Evolutionary conservation across 352 stramenopile genomes (phyloP), one percentile per base, ranked within the genome.

Genomic region (Thalassiosira oceanica): DNA sequence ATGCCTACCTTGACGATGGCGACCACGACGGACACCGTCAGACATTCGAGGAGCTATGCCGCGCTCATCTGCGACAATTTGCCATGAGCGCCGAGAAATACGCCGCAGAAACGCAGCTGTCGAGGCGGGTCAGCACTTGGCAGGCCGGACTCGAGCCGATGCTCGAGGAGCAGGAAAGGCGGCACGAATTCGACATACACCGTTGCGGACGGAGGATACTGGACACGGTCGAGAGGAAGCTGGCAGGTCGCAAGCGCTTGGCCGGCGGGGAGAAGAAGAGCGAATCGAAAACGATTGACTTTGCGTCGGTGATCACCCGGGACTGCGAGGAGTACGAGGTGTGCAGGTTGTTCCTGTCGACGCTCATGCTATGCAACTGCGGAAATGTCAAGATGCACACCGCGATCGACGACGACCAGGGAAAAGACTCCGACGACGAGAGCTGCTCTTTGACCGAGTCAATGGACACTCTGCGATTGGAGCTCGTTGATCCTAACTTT

Each of bases 41-140:
- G 61, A 85, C 72, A 10, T 92, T 92, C 74, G 85, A 92, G 72
- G 77, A 87, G 52, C 61, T 92, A 13, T 92, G 85, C 46, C 67
- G 74, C 18, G 68, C 73, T 21, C 85, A 92, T 33, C 69, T 92
- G 21, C 44, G 76, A 51, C 74, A 74, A 37, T 90, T 92, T 73
- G 71, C 72, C 8, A 79, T 71, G 42, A 78, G 64, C 28, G 83
- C 82, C 16, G 78, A 89, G 61, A 74, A 82, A n/a, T 92, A 84
- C 65, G 74, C 74, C 0, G 65, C 76, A 0, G 81, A 82, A 24
- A 87, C 80, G 2, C 71, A 90, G 41, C 61, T 92, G 7, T 79
- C 78, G 2, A 78, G 83, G 46, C 66, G 85, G 15, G 81, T 90
- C 2, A 63, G 61, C 20, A n/a, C 67, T 10, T 92, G 85, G 85